These are phyloP conservation scores for Globisporangium alternatum DNA, from an alignment of 352 stramenopile species.

Conservation along the genomic window DNA sequence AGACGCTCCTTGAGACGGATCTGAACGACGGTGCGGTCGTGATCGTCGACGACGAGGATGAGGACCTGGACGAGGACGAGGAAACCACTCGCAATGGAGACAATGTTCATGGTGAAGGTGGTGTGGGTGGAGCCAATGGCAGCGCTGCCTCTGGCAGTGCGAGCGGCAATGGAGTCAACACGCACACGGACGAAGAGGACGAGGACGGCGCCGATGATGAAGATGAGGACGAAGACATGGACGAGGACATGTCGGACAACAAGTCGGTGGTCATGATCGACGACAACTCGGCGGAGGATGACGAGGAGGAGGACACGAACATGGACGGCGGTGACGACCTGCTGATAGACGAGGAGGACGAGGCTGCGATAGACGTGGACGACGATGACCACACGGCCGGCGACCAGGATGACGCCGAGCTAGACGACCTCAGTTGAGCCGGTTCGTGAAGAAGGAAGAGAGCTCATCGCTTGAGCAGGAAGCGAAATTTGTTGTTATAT, in stretches of 20 bases:
- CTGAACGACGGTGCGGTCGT: slow-evolving; percentile 43
- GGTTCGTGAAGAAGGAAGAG: neutral
- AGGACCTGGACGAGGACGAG: slow-evolving; percentile 21
- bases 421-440: slow-evolving; percentile 17
- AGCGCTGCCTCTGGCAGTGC: neutral
- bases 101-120: neutral
- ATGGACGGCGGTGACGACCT: slow-evolving; percentile 31
- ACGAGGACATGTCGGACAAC: slow-evolving; percentile 21
- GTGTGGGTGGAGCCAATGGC: neutral
- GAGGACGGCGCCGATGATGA: slow-evolving; percentile 26
- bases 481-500: neutral
- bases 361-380: slow-evolving; percentile 28
- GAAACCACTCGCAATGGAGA: slow-evolving; percentile 5
- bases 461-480: neutral
- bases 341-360: slow-evolving; percentile 35
- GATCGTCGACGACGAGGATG: slow-evolving; percentile 53
- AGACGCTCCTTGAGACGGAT: slow-evolving; percentile 49
- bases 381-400: slow-evolving; percentile 33
- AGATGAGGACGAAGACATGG: slow-evolving; percentile 29
- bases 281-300: slow-evolving; percentile 14
- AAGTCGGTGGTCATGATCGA: slow-evolving; percentile 17
- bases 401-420: slow-evolving; percentile 19
- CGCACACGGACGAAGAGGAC: slow-evolving; percentile 22
- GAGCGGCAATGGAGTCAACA: neutral
- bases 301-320: slow-evolving; percentile 21